A percentile compares a stretch with the other conserved stretches of the same genome.
Evolutionary conservation across 768 basidiomycete species (phyloP).

Genomic region (Tremella yokohamensis): DNA sequence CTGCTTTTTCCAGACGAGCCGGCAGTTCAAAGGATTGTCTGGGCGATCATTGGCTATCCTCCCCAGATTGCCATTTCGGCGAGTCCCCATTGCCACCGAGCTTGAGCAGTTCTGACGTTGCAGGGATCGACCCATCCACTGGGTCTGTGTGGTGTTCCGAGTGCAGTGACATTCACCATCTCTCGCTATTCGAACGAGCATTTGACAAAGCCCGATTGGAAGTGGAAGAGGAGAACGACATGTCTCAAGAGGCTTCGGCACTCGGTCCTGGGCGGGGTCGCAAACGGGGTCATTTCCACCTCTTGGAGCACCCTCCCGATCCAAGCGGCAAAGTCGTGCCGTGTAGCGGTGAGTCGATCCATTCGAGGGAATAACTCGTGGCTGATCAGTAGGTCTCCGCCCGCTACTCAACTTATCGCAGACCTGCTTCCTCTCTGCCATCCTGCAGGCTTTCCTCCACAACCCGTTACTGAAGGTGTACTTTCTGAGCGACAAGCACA

Average conservation of each 20-base stretch:
- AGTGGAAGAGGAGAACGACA: conserved; percentile 33
- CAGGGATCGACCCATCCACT: conserved; percentile 70
- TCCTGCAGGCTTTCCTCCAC: conserved; percentile 81
- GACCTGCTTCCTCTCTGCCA: conserved; percentile 90
- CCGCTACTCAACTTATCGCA: conserved; percentile 84
- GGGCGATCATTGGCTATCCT: conserved; percentile 1
- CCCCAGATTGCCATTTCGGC: conserved; percentile 25
- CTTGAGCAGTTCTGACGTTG: neutral
- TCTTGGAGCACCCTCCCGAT: neutral
- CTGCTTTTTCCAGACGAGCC: conserved; percentile 17
- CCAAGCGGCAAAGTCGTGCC: conserved; percentile 46
- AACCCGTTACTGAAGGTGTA: conserved; percentile 85
- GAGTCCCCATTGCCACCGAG: conserved; percentile 1
- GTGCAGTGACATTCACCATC: conserved; percentile 73
- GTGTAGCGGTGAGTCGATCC: conserved; percentile 64
- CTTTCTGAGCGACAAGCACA: conserved; percentile 88
- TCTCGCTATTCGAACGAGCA: conserved; percentile 57
- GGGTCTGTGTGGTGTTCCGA: conserved; percentile 71
- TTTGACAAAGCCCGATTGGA: conserved; percentile 13
- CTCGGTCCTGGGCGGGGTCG: conserved; percentile 41
- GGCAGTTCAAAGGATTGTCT: conserved; percentile 5
- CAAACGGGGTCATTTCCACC: conserved; percentile 44
- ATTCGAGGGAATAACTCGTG: neutral
- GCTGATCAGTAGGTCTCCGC: conserved; percentile 60
- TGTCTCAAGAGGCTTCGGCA: conserved; percentile 7